phyloP scores from a whole-genome alignment of 768 basidiomycete species.

The Termitomyces sp. region DNA sequence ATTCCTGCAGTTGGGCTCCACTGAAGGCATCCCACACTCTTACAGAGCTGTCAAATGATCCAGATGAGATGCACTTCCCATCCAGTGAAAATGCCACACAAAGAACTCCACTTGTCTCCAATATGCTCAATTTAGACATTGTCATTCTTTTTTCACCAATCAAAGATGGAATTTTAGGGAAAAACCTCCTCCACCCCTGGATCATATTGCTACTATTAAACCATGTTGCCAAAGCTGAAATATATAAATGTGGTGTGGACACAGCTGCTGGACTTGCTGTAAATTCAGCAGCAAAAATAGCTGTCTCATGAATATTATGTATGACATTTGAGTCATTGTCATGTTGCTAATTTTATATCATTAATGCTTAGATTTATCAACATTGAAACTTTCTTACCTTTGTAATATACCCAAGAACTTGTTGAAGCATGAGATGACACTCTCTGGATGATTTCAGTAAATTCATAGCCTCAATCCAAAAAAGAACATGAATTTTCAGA shows the following conservation, averaged over 20 bases:
- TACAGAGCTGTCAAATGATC: too few relatives aligned
- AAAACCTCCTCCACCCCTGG: background rate
- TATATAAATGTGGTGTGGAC: conserved; percentile 18
- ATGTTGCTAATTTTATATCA: background rate
- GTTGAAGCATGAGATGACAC: conserved; percentile 15
- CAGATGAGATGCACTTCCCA: too few relatives aligned
- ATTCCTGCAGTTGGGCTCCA: too few relatives aligned
- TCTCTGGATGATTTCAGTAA: conserved; percentile 9
- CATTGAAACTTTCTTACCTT: conserved; percentile 1
- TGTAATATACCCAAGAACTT: conserved; percentile 3
- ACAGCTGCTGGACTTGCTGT: conserved; percentile 5
- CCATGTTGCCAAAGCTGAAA: conserved; percentile 18
- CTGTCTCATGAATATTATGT: conserved; percentile 9
- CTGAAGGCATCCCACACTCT: too few relatives aligned
- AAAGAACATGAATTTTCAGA: conserved; percentile 11
- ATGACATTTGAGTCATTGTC: background rate
- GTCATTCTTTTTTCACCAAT: background rate
- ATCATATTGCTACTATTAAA: background rate
- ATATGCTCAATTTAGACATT: background rate
- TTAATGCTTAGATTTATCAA: background rate
- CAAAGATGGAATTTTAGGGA: background rate
- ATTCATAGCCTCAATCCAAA: conserved; percentile 24
- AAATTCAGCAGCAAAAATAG: conserved; percentile 15
- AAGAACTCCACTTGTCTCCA: background rate
- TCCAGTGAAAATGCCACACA: background rate